Base-by-base conservation (phyloP, 1,139 yeast species). In the Yamadazyma spencermartinsiae region DNA sequence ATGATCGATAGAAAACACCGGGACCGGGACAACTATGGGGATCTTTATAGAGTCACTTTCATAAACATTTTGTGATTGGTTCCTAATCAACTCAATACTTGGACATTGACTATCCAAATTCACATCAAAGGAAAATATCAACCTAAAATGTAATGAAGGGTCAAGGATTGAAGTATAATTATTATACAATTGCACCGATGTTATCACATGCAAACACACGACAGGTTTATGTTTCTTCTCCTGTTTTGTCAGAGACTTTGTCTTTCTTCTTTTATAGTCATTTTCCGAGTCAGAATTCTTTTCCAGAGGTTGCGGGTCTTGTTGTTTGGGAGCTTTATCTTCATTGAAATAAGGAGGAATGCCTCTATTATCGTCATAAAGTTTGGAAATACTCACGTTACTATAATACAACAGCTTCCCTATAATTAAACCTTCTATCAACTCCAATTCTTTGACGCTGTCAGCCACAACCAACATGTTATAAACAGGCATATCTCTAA, bases 381-480 rank as follows among this genome's bases (percentile, higher is more conserved):
- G 58, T 31, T 81, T 76, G 1, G 79, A 68, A 12, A 85, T 82
- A 30, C 86, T 78, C 41, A 80, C 70, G 50, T 87, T 73, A 44
- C 72, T 72, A 52, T 82, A 81, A 42, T 69, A 67, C 20, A 80
- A 56, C 28, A 66, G 58, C 50, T 83, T 79, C 0, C 92, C 92
- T 20, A 83, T 65, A 14, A 83, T 56, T 17, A 81, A 61, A 0
- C 87, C 83, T 54, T 85, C 94, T 3, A 85, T 68, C 31, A 83
- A 60, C 51, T 85, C 94, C 50, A 85, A 59, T 52, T 84, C 92
- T 50, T 82, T 80, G 25, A 82, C 72, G 47, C 72, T 76, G 30
- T 74, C 74, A 0, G 87, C 82, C 4, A 81, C 74, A n/a, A 84
- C 68, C 31, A 80, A 60, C 16, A 82, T 52, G 28, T 72, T 58